Conservation (phyloP, 306 rosid genomes). For the Citrullus amarus region DNA sequence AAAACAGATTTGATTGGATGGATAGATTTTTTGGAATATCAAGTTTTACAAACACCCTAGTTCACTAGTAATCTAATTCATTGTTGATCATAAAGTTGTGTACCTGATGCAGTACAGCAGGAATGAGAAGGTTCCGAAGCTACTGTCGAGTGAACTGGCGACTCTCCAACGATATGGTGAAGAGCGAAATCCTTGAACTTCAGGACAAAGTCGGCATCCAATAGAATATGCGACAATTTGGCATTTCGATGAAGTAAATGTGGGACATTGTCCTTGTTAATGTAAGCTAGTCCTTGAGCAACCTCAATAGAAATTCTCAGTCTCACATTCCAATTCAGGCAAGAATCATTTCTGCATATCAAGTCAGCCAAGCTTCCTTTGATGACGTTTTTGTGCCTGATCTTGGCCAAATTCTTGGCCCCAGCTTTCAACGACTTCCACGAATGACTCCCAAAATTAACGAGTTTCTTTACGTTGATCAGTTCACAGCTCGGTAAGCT, state of each 20-base stretch:
- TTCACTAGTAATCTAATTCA: neutral
- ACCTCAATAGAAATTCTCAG: conserved; percentile 71
- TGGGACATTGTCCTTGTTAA: conserved; percentile 83
- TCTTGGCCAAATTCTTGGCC: conserved; percentile 78
- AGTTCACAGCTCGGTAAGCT: conserved; percentile 71
- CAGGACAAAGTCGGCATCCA: conserved; percentile 73
- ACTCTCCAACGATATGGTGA: conserved; percentile 65
- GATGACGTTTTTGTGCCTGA: conserved; percentile 75
- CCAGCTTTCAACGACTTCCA: conserved; percentile 63
- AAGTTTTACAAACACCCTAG: neutral
- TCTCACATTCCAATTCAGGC: conserved; percentile 57
- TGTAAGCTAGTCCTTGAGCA: conserved; percentile 85
- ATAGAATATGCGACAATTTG: conserved; percentile 60
- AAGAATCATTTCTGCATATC: conserved; percentile 38
- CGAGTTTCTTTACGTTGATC: conserved; percentile 75
- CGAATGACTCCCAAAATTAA: conserved; percentile 59
- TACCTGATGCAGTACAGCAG: conserved; percentile 90
- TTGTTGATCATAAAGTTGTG: neutral
- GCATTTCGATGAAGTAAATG: conserved; percentile 80
- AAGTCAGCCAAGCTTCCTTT: conserved; percentile 82
- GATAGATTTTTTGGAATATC: neutral
- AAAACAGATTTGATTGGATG: neutral
- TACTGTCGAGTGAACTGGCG: conserved; percentile 59
- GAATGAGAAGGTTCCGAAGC: conserved; percentile 70
- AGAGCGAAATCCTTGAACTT: conserved; percentile 82